Base-by-base conservation (phyloP, 768 basidiomycete genomes). In the Mycena rosella region DNA sequence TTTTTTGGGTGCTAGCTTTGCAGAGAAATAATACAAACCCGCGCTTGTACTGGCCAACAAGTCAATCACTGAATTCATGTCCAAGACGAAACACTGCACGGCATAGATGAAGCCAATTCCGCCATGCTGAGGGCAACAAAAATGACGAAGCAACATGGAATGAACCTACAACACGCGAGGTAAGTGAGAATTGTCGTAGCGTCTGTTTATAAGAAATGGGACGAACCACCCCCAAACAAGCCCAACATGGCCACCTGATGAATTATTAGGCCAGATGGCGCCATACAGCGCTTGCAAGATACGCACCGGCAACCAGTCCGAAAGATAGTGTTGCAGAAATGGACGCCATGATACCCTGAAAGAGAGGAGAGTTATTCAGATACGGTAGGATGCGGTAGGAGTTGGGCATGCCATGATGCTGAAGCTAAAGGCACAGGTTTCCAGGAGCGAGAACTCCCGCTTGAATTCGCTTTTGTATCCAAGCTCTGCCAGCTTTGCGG, bases 211-310 rank as follows among this genome's bases (percentile, higher is more conserved):
- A 51, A 88, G 78, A 70, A 83, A 85, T 11, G 91, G 91, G 69
- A 92, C 89, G 27, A 92, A 78, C 91, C 91, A 92, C 40, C 91
- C 91, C 80, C 88, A 92, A 20, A 91, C 85, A 85, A 93, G 88
- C 18, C 91, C 91, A 27, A 91, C 89, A 77, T 92, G 91, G 5
- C 91, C 91, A 59, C 91, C 91, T 88, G 55, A 15, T 32, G 13
- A 36, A 15, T 10, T 4, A n/a, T 20, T 13, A 52, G 17, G 3
- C 5, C 4, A 45, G 44, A 45, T 42, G n/a, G 13, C n/a, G 4
- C 5, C 44, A 7, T 17, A 17, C 15, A n/a, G n/a, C 20, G 18
- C 22, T 11, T 45, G 14, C 1, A 18, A 4, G 38, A 18, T 5
- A 22, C 30, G 52, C 36, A 88, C 89, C 88, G 61, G 87, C 86